Evolutionary conservation across 768 basidiomycete genomes (phyloP), one percentile per base, ranked within the genome.

Genomic region (Rickenella mellea): DNA sequence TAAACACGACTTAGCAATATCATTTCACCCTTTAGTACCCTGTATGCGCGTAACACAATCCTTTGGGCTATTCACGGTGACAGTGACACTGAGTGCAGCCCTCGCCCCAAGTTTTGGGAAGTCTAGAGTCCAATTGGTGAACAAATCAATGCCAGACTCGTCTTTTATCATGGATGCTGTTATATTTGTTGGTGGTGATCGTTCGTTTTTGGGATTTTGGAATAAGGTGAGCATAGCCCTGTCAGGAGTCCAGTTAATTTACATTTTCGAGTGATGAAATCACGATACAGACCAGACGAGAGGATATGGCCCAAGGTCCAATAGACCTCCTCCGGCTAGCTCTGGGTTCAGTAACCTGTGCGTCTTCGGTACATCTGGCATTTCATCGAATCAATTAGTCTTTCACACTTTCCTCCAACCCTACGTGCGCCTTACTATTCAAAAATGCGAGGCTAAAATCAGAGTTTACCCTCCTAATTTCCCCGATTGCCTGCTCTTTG

Each of bases 261-360:
- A 22, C 33, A 15, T 22, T 7, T 17, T 14, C 24, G 10, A 19
- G 24, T 36, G 33, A 2, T 32, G 7, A 32, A 19, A 21, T 14
- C 5, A 24, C 5, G 32, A 20, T 12, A 40, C 26, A 41, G 24
- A 45, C 51, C 51, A 52, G 25, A 50, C 19, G 15, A 52, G 32
- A 10, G 51, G 49, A 40, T 52, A 52, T 14, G 45, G 29, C 8
- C 51, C 51, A 11, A 52, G 48, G 27, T 52, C 51, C 14, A 52
- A 41, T 15, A 52, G 41, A 11, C 45, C 48, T 0, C 51, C 51
- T 11, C 51, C 51, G 14, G 45, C 51, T 15, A 50, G 46, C 19
- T 39, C 40, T 6, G 48, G 48, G 21, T 40, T 39, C 25, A 50
- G 41, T 11, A 52, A 43, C 4, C 51, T 27, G n/a, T 36, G 27